These are phyloP conservation scores for Physaria fendleri DNA, from an alignment of 345 rosid species.

Conservation along the genomic window DNA sequence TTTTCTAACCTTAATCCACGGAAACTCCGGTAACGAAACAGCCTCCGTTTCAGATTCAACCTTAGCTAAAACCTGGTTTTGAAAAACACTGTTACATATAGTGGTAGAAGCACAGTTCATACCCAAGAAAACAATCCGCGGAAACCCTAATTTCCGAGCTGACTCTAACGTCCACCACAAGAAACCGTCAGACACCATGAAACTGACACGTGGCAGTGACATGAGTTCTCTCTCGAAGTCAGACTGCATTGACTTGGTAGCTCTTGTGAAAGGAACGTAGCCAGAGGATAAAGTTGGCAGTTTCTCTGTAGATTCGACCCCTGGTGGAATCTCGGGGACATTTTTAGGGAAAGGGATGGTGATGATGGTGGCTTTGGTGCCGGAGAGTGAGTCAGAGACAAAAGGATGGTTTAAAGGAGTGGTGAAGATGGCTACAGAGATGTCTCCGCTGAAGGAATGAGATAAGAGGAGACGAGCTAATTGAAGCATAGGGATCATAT, in stretches of 20 bases:
- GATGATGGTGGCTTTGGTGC: constrained; percentile 2
- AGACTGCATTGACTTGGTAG: constrained; percentile 7
- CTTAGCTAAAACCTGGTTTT: constrained; percentile 4
- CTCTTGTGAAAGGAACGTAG: not conserved
- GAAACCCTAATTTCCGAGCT: not conserved
- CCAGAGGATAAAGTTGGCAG: not conserved
- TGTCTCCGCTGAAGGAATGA: not conserved
- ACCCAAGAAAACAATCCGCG: constrained; percentile 1
- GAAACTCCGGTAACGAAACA: not conserved
- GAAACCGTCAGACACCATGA: constrained; percentile 3
- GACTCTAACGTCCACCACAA: constrained; percentile 12
- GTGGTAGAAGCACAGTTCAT: not conserved
- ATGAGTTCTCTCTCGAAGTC: not conserved
- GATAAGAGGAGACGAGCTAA: constrained; percentile 4
- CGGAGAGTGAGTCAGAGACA: not conserved
- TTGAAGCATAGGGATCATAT: constrained; percentile 1
- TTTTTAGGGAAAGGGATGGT: not conserved
- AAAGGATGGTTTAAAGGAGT: constrained; percentile 3
- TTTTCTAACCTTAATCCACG: constrained; percentile 6
- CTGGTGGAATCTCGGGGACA: not conserved
- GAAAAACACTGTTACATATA: not conserved
- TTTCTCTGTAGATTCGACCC: not conserved
- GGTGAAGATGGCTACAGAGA: constrained; percentile 1
- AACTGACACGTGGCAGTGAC: not conserved
- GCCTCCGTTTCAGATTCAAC: not conserved